Conservation (phyloP, 192 early-diverging fungal genomes). For the Obelidium mucronatum region DNA sequence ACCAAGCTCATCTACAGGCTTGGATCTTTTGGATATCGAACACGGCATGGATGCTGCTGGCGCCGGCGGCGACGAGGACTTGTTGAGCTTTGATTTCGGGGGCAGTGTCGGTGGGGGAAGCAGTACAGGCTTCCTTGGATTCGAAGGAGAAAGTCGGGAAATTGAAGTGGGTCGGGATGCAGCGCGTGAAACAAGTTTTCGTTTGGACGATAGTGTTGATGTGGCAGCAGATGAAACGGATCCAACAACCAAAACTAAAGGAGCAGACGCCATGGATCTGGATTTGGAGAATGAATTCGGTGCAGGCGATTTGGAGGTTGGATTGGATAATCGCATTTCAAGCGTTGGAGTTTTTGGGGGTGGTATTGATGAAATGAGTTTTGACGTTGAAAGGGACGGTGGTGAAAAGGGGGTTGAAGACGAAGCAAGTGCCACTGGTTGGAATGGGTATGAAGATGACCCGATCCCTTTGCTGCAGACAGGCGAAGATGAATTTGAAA, state of each 20-base stretch:
- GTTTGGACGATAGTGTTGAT: neutral
- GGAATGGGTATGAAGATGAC: constrained; percentile 5
- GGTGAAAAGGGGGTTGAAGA: neutral
- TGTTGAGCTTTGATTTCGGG: constrained; percentile 45
- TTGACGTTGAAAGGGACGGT: constrained; percentile 5
- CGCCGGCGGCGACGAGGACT: constrained; percentile 40
- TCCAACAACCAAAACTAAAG: neutral
- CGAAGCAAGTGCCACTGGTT: neutral
- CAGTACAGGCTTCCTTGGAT: neutral
- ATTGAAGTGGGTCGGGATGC: constrained; percentile 62
- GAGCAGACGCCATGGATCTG: neutral
- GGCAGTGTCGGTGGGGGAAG: neutral
- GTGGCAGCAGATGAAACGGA: neutral
- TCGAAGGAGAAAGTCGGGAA: constrained; percentile 33
- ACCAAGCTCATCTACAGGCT: neutral
- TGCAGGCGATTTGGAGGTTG: neutral
- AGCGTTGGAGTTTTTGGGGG: constrained; percentile 3
- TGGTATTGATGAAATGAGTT: constrained; percentile 35
- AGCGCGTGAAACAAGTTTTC: neutral
- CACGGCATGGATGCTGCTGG: constrained; percentile 23
- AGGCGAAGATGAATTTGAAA: neutral
- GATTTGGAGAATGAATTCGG: constrained; percentile 5
- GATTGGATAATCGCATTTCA: constrained; percentile 19
- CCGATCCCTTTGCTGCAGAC: neutral
- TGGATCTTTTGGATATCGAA: constrained; percentile 18